Evolutionary conservation across 176 grass and related monocot species (phyloP), one percentile per base, ranked within the genome.

Genomic region (Aechmea fasciata): DNA sequence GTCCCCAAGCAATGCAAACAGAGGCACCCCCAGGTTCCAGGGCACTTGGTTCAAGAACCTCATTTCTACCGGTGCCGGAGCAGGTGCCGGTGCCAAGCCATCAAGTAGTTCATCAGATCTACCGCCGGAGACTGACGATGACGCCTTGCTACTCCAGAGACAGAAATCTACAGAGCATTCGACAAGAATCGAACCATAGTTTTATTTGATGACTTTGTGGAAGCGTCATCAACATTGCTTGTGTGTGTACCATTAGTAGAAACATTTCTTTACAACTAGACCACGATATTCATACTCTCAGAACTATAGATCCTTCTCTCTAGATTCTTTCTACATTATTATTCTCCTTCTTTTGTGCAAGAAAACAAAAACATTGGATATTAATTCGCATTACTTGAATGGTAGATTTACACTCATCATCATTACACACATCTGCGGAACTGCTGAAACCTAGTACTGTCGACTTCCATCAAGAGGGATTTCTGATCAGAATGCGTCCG

Each of bases 41-140:
- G 82, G 82, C 72, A 33, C 83, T 48, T 93, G 89, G 95, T 79
- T 90, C 70, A 99, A 93, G 81, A 99, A 93, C 76, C 57, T 90
- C 2, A 11, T 99, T 50, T 82, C 90, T 5, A 57, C 82, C 10
- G 84, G 90, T 1, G 84, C 77, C 24, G 93, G 90, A 7, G 64
- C 82, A 9, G 86, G 90, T 1, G 84, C 82, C 11, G 86, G 90
- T 1, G 84, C 77, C 24, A 99, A 94, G 73, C 87, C 87, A 50
- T 85, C 95, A 11, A 79, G 80, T 10, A 88, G 90, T 52, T 75
- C 41, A 57, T 86, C 95, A 66, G 72, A 75, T 71, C 20, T 70
- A 13, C 48, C 78, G 4, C 79, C 78, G 25, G 83, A 84, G 8
- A 57, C 68, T 66, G 85, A 71, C 2, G 79, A 71, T 3, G 79